Evolutionary conservation across 2,329 filamentous ascomycete genomes (phyloP), one percentile per base, ranked within the genome.

Genomic region (Colletotrichum lupini): DNA sequence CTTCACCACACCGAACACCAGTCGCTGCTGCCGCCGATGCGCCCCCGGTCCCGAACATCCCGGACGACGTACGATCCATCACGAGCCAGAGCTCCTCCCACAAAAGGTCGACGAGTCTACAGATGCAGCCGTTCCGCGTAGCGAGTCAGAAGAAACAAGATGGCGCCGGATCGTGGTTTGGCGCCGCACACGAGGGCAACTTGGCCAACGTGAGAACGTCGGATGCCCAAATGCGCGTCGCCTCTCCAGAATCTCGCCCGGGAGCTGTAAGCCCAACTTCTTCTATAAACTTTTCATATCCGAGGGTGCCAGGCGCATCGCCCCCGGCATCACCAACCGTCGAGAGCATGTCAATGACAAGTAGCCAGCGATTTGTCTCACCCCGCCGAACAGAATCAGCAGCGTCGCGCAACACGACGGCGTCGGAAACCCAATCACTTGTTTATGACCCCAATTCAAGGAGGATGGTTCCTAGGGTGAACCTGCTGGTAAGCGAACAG

Each of bases 31-130:
- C 84, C 16, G 14, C 14, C 62, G 84, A 89, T 77, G 87, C 90
- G 65, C 94, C 95, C 35, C 95, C 95, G 1, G 92, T 98, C 2
- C 95, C 95, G 46, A 87, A 88, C 4, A 87, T 98, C 30, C 94
- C 94, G 3, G 83, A 87, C 52, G 83, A 87, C 67, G 76, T 85
- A 55, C 73, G 69, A 49, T 67, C 72, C 57, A 78, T 81, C 55
- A 76, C 77, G 19, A 68, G 73, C 67, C 78, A 75, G 67, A 70
- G 80, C 19, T 76, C 78, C 14, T 67, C 76, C n/a, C 68, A 76
- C 74, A 74, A 76, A 64, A 84, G 84, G 73, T 76, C 83, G n/a
- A 78, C 80, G 26, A 84, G 84, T 64, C 80, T 88, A 14, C 85
- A 85, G 66, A 86, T 82, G 53, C 86, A 87, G 70, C 85, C 84